phyloP scores from a whole-genome alignment of 495 filamentous ascomycete genomes.

The Endocarpon pusillum region DNA sequence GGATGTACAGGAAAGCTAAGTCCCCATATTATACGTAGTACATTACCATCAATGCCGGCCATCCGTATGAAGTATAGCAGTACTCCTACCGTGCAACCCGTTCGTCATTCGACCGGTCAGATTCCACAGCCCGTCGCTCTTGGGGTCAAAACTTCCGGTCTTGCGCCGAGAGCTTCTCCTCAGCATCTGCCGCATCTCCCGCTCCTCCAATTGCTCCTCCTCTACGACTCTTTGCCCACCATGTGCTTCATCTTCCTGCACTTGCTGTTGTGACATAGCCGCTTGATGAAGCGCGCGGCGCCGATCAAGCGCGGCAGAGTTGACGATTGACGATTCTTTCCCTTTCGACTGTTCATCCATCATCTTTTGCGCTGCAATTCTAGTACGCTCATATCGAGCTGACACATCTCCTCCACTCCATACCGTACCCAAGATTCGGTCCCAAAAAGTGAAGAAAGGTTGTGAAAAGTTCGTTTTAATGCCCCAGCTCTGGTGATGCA shows the following conservation, averaged over 20 bases:
- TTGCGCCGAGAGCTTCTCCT: not conserved
- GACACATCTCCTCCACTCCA: conserved; percentile 27
- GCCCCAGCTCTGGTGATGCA: conserved; percentile 98
- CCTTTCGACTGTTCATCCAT: conserved; percentile 9
- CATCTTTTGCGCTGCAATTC: conserved; percentile 25
- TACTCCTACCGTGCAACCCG: too few species aligned
- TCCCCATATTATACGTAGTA: too few species aligned
- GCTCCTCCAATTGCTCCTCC: not conserved
- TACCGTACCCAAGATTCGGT: conserved; percentile 27
- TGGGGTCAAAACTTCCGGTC: not conserved
- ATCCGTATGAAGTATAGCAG: too few species aligned
- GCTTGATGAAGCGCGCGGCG: not conserved
- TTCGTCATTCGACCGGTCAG: not conserved
- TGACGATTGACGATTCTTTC: not conserved
- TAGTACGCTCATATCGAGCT: conserved; percentile 27
- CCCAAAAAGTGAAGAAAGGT: conserved; percentile 36
- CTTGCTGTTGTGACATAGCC: not conserved
- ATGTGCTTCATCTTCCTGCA: not conserved
- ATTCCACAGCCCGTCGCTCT: not conserved
- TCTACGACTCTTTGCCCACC: not conserved
- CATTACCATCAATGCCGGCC: too few species aligned
- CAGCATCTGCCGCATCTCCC: not conserved
- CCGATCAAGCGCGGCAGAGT: not conserved
- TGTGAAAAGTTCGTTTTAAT: conserved; percentile 52
- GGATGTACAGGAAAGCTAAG: too few species aligned